phyloP scores from a whole-genome alignment of 2,329 filamentous ascomycete genomes.

The Sporothrix variecibatus region DNA sequence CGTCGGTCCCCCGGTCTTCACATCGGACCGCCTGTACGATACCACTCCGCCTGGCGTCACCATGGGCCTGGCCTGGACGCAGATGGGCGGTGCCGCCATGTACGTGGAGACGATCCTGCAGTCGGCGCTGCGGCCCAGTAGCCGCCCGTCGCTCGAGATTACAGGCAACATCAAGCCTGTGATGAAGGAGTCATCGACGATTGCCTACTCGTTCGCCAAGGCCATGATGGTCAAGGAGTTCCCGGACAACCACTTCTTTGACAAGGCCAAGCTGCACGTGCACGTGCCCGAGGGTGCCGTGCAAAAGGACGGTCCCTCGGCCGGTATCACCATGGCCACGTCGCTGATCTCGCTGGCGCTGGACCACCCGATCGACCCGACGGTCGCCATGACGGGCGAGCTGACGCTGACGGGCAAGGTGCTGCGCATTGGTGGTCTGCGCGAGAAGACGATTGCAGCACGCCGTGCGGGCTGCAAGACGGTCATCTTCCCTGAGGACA shows the following conservation, averaged over 20 bases:
- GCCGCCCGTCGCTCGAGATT: conserved; percentile 78
- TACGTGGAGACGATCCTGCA: conserved; percentile 98
- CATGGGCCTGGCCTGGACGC: conserved; percentile 98
- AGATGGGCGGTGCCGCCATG: conserved; percentile 92
- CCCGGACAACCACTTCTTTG: conserved; percentile 91
- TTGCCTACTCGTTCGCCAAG: conserved; percentile 96
- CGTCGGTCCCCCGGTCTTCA: conserved; percentile 93
- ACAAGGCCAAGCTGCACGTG: conserved; percentile 90
- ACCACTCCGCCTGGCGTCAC: conserved; percentile 89
- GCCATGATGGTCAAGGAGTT: conserved; percentile 81
- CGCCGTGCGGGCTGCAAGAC: conserved; percentile 88
- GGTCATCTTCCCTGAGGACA: conserved; percentile 93
- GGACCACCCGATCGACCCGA: conserved; percentile 75
- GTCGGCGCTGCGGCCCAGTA: conserved; percentile 71
- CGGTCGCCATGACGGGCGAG: conserved; percentile 97
- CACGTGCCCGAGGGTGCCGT: conserved; percentile 97
- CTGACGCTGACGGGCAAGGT: conserved; percentile 97
- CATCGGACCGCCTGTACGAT: conserved; percentile 92
- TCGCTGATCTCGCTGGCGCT: conserved; percentile 83
- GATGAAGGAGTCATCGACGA: conserved; percentile 96
- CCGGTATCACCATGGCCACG: conserved; percentile 98
- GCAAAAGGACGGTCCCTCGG: conserved; percentile 88
- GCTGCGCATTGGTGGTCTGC: conserved; percentile 84
- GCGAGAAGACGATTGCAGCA: conserved; percentile 97
- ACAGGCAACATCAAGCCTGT: conserved; percentile 94